Percentiles rank a stretch among this genome's conserved stretches.
These are phyloP conservation scores for Curvularia eragrostidis DNA, from an alignment of 2,329 filamentous ascomycete species.

Conservation along the genomic window DNA sequence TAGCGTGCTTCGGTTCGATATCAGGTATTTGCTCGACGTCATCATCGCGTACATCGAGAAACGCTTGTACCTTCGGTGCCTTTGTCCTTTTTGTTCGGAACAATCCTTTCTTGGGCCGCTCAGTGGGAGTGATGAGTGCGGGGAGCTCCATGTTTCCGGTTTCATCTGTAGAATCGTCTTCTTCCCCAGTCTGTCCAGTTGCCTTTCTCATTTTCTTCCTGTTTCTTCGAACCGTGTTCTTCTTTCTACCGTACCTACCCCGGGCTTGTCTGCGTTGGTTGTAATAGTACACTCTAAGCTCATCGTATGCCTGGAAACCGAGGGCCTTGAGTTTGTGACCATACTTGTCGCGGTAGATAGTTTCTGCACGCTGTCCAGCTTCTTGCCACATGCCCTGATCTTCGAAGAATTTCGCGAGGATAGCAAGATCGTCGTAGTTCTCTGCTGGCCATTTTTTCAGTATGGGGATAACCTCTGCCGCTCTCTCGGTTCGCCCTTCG, in stretches of 20 bases:
- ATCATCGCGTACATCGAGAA: constrained; percentile 36
- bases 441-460: constrained; percentile 74
- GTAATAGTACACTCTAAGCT: constrained; percentile 37
- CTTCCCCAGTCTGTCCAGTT: constrained; percentile 26
- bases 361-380: constrained; percentile 57
- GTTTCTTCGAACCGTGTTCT: constrained; percentile 36
- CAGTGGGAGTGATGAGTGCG: constrained; percentile 24
- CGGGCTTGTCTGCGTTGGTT: constrained; percentile 35
- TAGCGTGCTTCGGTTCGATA: constrained; percentile 20
- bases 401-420: constrained; percentile 86
- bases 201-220: constrained; percentile 36
- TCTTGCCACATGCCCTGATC: constrained; percentile 66
- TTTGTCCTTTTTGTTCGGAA: constrained; percentile 37
- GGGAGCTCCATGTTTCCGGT: constrained; percentile 24
- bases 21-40: constrained; percentile 11
- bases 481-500: constrained; percentile 68
- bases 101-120: constrained; percentile 39
- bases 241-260: constrained; percentile 38
- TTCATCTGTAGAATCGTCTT: constrained; percentile 26
- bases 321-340: constrained; percentile 54
- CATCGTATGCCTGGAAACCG: constrained; percentile 39
- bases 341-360: constrained; percentile 73
- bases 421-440: constrained; percentile 77
- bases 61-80: constrained; percentile 33
- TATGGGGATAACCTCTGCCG: constrained; percentile 77